Percentiles rank a stretch among this genome's conserved stretches.
phyloP scores from a whole-genome alignment of 1,284 basidiomycete genomes.

The Puccinia triticina region DNA sequence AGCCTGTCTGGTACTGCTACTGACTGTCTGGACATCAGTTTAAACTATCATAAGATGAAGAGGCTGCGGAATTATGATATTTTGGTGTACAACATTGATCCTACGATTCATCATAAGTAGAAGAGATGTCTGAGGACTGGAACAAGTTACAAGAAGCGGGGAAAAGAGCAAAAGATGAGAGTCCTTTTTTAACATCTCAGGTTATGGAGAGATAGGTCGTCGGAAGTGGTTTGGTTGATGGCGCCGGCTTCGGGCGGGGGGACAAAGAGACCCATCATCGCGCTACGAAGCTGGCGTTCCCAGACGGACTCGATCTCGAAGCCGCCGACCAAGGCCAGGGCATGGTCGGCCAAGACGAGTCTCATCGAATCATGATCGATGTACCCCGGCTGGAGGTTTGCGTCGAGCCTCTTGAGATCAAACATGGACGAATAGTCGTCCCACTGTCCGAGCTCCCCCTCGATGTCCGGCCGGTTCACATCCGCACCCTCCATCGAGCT shows the following conservation, averaged over 20 bases:
- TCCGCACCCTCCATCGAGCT: neutral
- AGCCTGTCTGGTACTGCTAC: too few relatives aligned
- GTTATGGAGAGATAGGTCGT: slow-evolving; percentile 27
- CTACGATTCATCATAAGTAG: too few relatives aligned
- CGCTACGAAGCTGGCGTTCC: slow-evolving; percentile 47
- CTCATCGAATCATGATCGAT: slow-evolving; percentile 45
- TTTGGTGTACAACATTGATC: too few relatives aligned
- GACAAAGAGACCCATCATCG: slow-evolving; percentile 46
- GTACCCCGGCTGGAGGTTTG: slow-evolving; percentile 28
- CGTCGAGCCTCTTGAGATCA: slow-evolving; percentile 36
- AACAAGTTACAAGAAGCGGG: too few relatives aligned
- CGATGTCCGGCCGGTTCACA: slow-evolving; percentile 37
- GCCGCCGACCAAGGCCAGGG: slow-evolving; percentile 47
- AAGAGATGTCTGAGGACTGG: too few relatives aligned
- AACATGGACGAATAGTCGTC: slow-evolving; percentile 45
- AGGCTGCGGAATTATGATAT: too few relatives aligned
- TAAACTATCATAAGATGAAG: too few relatives aligned
- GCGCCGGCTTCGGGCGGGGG: slow-evolving; percentile 32
- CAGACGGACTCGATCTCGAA: slow-evolving; percentile 46
- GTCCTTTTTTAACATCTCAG: neutral
- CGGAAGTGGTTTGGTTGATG: slow-evolving; percentile 35
- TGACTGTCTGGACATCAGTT: too few relatives aligned
- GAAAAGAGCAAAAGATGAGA: too few relatives aligned
- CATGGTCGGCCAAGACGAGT: slow-evolving; percentile 29
- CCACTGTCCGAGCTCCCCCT: slow-evolving; percentile 37